Evolutionary conservation across 306 rosid species (phyloP).

Genomic region (Phaseolus lunatus): DNA sequence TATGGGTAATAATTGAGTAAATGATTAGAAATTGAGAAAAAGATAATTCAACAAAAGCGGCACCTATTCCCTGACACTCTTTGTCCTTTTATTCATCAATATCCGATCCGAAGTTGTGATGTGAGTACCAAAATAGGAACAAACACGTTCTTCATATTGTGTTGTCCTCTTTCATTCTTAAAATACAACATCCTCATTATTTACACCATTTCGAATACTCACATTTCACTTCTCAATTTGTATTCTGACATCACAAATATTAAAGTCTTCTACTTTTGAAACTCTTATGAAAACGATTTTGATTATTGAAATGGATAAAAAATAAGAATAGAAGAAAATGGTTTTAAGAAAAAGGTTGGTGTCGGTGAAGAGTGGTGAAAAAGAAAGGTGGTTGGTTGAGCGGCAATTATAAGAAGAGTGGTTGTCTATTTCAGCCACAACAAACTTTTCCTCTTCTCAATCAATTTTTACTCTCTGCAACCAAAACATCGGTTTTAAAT

Average conservation of each 20-base stretch:
- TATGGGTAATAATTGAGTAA: background rate
- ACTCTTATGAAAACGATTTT: no score
- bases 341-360: no score
- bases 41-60: constrained; percentile 30
- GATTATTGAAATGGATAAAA: no score
- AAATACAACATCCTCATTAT: background rate
- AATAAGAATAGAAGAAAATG: no score
- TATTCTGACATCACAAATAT: no score
- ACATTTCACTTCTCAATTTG: no score
- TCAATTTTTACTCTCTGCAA: background rate
- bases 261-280: no score
- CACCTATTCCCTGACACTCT: constrained; percentile 23
- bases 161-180: background rate
- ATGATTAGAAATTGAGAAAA: background rate
- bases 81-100: constrained; percentile 25
- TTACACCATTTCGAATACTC: background rate
- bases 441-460: background rate
- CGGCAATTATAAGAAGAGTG: background rate
- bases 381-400: background rate
- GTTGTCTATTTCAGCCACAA: background rate
- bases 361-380: constrained; percentile 39
- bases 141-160: constrained; percentile 32
- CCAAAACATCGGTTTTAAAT: constrained; percentile 20
- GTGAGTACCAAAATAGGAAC: background rate
- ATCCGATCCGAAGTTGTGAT: background rate